Base-by-base conservation (phyloP, 495 filamentous ascomycete species). In the Aspergillus avenaceus region DNA sequence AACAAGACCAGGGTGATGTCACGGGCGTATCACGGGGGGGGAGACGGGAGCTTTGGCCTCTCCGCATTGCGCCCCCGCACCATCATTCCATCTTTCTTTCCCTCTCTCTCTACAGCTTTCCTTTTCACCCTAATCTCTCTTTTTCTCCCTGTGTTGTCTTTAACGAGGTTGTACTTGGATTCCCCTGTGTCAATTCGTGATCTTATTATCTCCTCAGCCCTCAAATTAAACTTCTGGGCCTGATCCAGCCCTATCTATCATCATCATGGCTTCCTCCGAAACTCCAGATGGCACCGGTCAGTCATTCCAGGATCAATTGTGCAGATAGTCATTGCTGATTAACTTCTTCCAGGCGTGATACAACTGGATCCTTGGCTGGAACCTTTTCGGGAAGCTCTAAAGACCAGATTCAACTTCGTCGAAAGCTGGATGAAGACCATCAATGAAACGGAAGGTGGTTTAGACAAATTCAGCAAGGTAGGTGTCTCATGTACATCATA, bases 391-490 rank as follows among this genome's bases (percentile, higher is more conserved):
- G 85, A 87, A 25, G 75, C 84, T 34, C 72, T 98, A 49, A 84
- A 84, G 57, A 78, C 78, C 47, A 80, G 93, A 67, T 96, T 83
- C 70, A 69, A 75, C 52, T 85, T 89, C 58, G 88, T 91, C n/a
- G 80, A 95, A 59, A 71, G 84, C 46, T 98, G 93, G 93, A 86
- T 96, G 59, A 81, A 84, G 63, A 86, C 70, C 8, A 85, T 98
- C 59, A 70, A 95, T 58, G 79, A 89, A 27, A 77, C 81, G 0
- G 93, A 98, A 66, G 93, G 93, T 7, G 90, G 93, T 2, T 57
- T 98, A 47, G 90, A 96, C 37, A 88, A 92, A 63, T 97, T 98
- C 74, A 91, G 88, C 60, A 88, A 78, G 70, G 90, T 90, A 62
- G 24, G 80, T 67, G 26, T 36, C 38, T 29, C 18, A 11, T 41